Percentiles rank a stretch among this genome's conserved stretches.
Evolutionary conservation across 805 yeast species (phyloP).

Genomic region (Suhomyces sp.): DNA sequence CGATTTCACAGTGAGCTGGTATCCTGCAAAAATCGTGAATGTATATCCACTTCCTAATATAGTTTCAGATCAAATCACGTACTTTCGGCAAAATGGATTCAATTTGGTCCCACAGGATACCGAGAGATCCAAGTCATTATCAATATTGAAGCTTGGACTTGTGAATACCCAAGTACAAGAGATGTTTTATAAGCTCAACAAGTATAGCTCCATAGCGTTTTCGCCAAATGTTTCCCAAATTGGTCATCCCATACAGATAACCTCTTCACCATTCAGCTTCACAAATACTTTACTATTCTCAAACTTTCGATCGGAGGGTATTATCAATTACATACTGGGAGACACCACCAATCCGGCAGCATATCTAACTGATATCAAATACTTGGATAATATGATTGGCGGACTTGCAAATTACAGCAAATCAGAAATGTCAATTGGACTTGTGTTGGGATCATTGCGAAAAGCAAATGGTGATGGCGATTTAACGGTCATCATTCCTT

Average conservation of each 20-base stretch:
- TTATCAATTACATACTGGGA: slow-evolving; percentile 21
- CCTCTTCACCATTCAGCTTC: slow-evolving; percentile 26
- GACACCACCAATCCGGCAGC: slow-evolving; percentile 14
- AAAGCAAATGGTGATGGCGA: slow-evolving; percentile 47
- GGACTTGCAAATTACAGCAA: slow-evolving; percentile 23
- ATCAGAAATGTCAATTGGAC: slow-evolving; percentile 25
- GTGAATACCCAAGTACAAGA: not conserved
- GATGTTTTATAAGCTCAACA: not conserved
- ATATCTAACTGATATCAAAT: slow-evolving; percentile 38
- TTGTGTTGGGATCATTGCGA: slow-evolving; percentile 36
- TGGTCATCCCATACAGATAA: slow-evolving; percentile 5
- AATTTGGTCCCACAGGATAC: slow-evolving; percentile 19
- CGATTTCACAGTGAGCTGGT: slow-evolving; percentile 7
- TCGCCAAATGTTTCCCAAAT: not conserved
- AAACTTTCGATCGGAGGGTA: slow-evolving; percentile 21
- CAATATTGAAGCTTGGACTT: slow-evolving; percentile 3
- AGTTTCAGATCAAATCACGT: slow-evolving; percentile 11
- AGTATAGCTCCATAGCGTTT: not conserved
- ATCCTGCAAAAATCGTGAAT: not conserved
- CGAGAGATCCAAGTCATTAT: not conserved
- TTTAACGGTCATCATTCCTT: slow-evolving; percentile 29
- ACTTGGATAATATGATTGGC: slow-evolving; percentile 47
- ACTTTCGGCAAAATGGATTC: slow-evolving; percentile 22
- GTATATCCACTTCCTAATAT: not conserved
- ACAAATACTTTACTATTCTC: slow-evolving; percentile 30